Conservation (phyloP, 23 red algal species). For the Gracilariopsis chorda region DNA sequence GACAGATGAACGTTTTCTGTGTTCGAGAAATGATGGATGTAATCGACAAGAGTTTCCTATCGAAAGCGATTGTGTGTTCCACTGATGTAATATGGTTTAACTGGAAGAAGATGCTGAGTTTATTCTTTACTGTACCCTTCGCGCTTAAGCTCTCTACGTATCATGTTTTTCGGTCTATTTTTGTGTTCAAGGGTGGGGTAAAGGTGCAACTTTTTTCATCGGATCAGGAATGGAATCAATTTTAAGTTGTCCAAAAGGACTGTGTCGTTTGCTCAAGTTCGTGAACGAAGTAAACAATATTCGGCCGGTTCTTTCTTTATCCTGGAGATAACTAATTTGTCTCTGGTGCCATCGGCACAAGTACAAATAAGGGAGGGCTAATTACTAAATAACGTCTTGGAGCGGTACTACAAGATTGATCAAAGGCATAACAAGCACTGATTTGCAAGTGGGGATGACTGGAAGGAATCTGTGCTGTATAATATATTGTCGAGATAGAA, state of each 20-base stretch:
- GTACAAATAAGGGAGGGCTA: no score
- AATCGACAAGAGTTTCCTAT: background rate
- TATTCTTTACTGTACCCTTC: background rate
- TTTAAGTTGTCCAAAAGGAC: background rate
- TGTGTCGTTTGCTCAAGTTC: no score
- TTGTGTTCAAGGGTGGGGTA: background rate
- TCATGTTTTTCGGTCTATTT: conserved; percentile 25
- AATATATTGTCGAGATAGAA: no score
- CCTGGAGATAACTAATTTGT: no score
- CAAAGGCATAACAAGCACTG: no score
- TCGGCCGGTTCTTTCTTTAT: no score
- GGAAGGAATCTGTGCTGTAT: no score
- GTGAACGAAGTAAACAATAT: no score
- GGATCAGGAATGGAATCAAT: background rate
- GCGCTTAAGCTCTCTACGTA: conserved; percentile 19
- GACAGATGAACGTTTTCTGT: background rate
- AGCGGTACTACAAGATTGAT: no score
- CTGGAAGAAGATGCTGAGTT: background rate
- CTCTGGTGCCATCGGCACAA: no score
- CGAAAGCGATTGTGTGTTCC: background rate
- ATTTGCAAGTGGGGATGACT: no score
- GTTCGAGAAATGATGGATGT: conserved; percentile 1
- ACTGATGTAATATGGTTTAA: background rate
- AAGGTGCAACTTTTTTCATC: background rate
- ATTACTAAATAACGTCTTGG: no score